Base-by-base conservation (phyloP, 352 stramenopile species). In the Globisporangium canariense region DNA sequence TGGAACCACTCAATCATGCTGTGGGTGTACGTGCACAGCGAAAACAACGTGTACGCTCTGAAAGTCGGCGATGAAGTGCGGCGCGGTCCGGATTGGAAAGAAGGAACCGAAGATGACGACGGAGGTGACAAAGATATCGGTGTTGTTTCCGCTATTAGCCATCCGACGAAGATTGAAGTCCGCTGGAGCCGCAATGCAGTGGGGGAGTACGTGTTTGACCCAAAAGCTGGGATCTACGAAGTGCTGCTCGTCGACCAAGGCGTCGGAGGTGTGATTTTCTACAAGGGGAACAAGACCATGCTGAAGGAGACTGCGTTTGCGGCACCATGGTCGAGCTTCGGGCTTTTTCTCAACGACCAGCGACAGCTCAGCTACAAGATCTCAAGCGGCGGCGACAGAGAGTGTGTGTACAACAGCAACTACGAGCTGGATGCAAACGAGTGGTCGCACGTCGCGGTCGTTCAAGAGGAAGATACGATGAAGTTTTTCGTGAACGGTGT, bases 1-100 rank as follows among this genome's bases (percentile, higher is more conserved):
- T 92, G 83, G 79, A 89, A 92, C 49, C 81, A 94, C 65, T 83
- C 85, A 2, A 88, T 94, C 25, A 83, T 89, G 79, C 67, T 92
- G 0, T 94, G 85, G 85, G 50, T 92, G 32, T 90, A 83, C 41
- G 75, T 84, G 8, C 64, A 79, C 22, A 70, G 70, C 9, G 76
- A 70, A 28, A 62, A 62, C 1, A 62, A 61, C 9, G 62, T 81
- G 3, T 91, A 90, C 55, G 78, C 79, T 32, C 71, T 92, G 3
- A 90, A 91, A 53, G 45, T 87, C 50, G 82, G 80, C 5, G 80
- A 93, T 59, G 67, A 81, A 71, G 83, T 94, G n/a, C 74, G 70
- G 36, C 70, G 71, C 43, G 83, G 86, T 0, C 83, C 83, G 4
- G 69, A 76, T 7, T 90, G 79, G 77, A 74, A 62, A 38, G 68